phyloP scores from a whole-genome alignment of 192 early-diverging fungal genomes.

The Coemansia sp. region DNA sequence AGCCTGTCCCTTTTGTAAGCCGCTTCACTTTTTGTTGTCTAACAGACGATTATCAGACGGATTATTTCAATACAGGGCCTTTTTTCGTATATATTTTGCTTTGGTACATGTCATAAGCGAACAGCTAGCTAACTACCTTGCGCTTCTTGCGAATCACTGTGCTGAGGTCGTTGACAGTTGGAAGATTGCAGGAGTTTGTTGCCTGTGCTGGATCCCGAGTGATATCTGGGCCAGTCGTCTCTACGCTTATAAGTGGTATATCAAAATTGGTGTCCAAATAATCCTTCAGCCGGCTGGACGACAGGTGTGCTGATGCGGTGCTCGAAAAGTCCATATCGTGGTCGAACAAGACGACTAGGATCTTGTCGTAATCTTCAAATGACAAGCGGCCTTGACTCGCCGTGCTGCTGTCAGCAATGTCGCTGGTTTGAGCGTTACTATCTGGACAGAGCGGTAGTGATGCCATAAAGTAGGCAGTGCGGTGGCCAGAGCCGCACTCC shows the following conservation, averaged over 20 bases:
- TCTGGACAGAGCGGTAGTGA: constrained; percentile 12
- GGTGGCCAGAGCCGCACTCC: constrained; percentile 71
- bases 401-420: not conserved
- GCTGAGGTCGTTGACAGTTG: constrained; percentile 37
- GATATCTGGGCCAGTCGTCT: constrained; percentile 16
- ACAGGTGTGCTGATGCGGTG: constrained; percentile 9
- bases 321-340: constrained; percentile 42
- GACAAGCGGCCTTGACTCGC: constrained; percentile 28
- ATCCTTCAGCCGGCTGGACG: constrained; percentile 20
- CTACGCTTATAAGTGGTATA: constrained; percentile 4
- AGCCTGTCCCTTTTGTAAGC: constrained; percentile 68
- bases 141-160: constrained; percentile 44
- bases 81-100: not conserved
- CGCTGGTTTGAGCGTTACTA: not conserved
- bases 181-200: not conserved
- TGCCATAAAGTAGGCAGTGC: constrained; percentile 64
- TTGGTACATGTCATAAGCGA: not conserved
- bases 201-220: not conserved
- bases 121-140: constrained; percentile 14
- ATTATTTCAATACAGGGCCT: not conserved
- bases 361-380: constrained; percentile 32
- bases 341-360: constrained; percentile 38
- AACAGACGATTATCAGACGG: not conserved
- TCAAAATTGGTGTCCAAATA: constrained; percentile 12
- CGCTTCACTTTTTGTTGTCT: not conserved